Conservation (phyloP, 495 filamentous ascomycete species). For the Trichoderma gamsii region DNA sequence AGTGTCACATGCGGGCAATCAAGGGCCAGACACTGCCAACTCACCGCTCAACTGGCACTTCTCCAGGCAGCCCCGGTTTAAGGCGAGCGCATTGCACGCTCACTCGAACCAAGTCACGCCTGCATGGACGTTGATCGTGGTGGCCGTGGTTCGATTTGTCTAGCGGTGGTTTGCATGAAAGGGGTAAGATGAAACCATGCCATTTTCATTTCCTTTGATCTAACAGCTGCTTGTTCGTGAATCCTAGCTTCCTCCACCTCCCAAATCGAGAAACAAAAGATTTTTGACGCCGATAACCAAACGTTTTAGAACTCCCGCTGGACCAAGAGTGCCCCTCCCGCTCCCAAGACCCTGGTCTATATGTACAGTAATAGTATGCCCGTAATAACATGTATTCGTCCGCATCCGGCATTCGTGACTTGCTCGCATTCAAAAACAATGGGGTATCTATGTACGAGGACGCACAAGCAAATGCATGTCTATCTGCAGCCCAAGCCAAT, state of each 20-base stretch:
- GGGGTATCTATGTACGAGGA: not conserved
- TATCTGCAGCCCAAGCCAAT: not conserved
- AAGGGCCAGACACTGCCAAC: not conserved
- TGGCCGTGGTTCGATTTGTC: no score
- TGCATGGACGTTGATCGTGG: not conserved
- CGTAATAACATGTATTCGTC: not conserved
- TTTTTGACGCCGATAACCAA: no score
- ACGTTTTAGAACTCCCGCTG: no score
- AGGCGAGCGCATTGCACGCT: not conserved
- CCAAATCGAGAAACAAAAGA: no score
- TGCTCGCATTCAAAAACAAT: not conserved
- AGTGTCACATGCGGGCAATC: constrained; percentile 5
- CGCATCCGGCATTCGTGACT: not conserved
- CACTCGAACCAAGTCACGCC: not conserved
- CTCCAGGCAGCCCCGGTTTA: not conserved
- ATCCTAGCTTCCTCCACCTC: no score
- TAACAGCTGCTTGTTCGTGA: no score
- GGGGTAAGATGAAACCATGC: no score
- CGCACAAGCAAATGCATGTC: not conserved
- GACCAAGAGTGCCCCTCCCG: not conserved
- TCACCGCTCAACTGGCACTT: constrained; percentile 1
- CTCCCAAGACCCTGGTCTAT: not conserved
- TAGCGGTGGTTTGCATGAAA: not conserved
- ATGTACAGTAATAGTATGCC: not conserved
- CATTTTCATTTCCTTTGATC: no score